Evolutionary conservation across 192 early-diverging fungal genomes (phyloP), one percentile per base, ranked within the genome.

Genomic region (Podila clonocystis): DNA sequence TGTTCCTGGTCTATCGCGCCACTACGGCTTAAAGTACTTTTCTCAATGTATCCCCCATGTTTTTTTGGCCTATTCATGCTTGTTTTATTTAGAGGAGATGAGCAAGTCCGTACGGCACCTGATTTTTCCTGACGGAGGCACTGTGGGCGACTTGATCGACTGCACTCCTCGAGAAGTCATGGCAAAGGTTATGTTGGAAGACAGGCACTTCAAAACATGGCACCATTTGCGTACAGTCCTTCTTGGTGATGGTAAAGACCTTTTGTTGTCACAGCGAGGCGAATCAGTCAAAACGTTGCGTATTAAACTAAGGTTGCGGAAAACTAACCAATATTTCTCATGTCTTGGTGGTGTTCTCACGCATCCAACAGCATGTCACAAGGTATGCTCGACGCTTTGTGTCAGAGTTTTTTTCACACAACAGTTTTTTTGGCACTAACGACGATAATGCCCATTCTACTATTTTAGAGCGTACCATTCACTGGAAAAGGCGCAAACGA

Each of bases 11-110:
- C 13, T 9, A 45, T 45, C 13, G 41, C 4, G 1, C 41, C 12
- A 15, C 1, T 45, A 12, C 17, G 13, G 13, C 13, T 22, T 15
- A 45, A 45, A 45, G 41, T 45, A 45, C 41, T 15, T 45, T 45
- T 45, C 41, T 45, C 41, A 17, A 45, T 45, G 41, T 45, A 45
- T 45, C 41, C 15, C 13, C 41, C 7, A 15, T 45, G 0, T 45
- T 45, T 45, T 36, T 36, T 36, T 7, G 33, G 4, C 34, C 6
- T 36, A 0, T 0, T 64, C 33, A 24, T 11, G 9, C 24, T 38
- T 38, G 15, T 63, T 63, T 30, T 31, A n/a, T 30, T 12, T 33
- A 67, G 72, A 74, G 15, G 72, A 74, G 26, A 74, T 74, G 72
- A 52, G 64, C 30, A 74, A 74, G 24, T 63, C 72, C 17, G 58